Base-by-base conservation (phyloP, 352 stramenopile genomes). In the Blastocystis hominis region DNA sequence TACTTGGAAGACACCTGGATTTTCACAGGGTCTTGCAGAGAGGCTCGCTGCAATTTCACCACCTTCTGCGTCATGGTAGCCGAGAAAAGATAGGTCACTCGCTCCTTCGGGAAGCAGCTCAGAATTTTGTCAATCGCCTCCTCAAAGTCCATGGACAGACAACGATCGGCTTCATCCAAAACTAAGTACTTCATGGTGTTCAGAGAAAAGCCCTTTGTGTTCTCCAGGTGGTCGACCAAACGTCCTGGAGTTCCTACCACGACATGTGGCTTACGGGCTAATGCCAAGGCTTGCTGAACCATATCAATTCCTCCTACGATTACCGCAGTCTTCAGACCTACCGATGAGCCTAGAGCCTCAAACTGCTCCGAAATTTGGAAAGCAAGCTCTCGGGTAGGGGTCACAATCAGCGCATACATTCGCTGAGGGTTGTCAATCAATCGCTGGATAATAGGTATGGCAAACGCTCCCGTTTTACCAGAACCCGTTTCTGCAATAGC, bases 21-120 rank as follows among this genome's bases (percentile, higher is more conserved):
- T 91, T 97, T 96, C 54, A 97, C 94, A 2, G 96, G 96, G 91
- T 98, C 93, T 47, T 94, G 93, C 36, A 99, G 93, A 81, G 94
- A 98, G 30, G 96, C 96, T 34, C 96, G 92, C 90, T 99, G 95
- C 64, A 99, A 90, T 90, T 99, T 98, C 80, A 94, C 92, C 20
- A 99, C 96, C 89, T 98, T 98, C 54, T 92, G 96, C 30, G 97
- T 99, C 95, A 98, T 98, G 3, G 95, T 98, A n/a, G 95, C 96
- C 89, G 92, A 97, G 90, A 99, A 99, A 1, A 99, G 92, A 91
- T 97, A 97, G n/a, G 97, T 98, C 76, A 93, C 93, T 38, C 97
- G 92, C 34, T 94, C 94, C 63, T 89, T 90, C n/a, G 91, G 61
- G 64, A 81, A 64, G 30, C 24, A 70, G 38, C 44, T 92, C 70